phyloP scores from a whole-genome alignment of 2,329 filamentous ascomycete genomes.

The Clarireedia monteithiana region DNA sequence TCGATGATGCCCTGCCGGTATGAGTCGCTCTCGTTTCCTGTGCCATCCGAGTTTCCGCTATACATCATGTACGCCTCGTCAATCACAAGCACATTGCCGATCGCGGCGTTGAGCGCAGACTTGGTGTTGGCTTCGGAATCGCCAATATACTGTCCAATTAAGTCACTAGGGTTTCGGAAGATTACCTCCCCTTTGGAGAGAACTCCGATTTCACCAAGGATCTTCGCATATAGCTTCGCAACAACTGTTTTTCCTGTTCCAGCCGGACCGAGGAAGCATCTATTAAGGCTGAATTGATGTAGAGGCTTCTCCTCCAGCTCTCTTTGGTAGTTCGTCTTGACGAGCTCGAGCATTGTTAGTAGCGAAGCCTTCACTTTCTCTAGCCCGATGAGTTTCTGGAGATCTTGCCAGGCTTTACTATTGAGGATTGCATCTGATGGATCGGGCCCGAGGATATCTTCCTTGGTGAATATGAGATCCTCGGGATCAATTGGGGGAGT shows the following conservation, averaged over 20 bases:
- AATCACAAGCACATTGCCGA: slow-evolving; percentile 45
- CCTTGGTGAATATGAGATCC: slow-evolving; percentile 42
- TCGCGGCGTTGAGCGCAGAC: slow-evolving; percentile 54
- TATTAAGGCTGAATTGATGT: slow-evolving; percentile 56
- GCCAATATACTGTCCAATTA: slow-evolving; percentile 46
- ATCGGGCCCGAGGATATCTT: slow-evolving; percentile 64
- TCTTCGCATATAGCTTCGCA: slow-evolving; percentile 61
- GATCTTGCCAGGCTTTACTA: slow-evolving; percentile 47
- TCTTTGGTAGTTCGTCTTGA: slow-evolving; percentile 47
- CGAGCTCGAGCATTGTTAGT: slow-evolving; percentile 46
- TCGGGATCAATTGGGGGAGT: not conserved
- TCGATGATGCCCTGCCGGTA: slow-evolving; percentile 62
- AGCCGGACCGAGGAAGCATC: slow-evolving; percentile 63
- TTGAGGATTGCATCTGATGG: slow-evolving; percentile 42
- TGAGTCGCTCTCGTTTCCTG: slow-evolving; percentile 40
- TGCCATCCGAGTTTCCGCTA: slow-evolving; percentile 15
- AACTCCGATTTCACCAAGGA: slow-evolving; percentile 52
- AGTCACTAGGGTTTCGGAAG: slow-evolving; percentile 32
- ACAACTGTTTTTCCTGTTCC: slow-evolving; percentile 72
- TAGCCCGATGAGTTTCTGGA: slow-evolving; percentile 53
- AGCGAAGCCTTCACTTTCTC: slow-evolving; percentile 44
- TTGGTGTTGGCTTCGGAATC: slow-evolving; percentile 64
- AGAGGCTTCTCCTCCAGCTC: slow-evolving; percentile 55
- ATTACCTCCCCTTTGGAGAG: slow-evolving; percentile 41
- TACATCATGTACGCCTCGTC: slow-evolving; percentile 51